Evolutionary conservation across 306 rosid genomes (phyloP), one percentile per base, ranked within the genome.

Genomic region (Fragaria iinumae): DNA sequence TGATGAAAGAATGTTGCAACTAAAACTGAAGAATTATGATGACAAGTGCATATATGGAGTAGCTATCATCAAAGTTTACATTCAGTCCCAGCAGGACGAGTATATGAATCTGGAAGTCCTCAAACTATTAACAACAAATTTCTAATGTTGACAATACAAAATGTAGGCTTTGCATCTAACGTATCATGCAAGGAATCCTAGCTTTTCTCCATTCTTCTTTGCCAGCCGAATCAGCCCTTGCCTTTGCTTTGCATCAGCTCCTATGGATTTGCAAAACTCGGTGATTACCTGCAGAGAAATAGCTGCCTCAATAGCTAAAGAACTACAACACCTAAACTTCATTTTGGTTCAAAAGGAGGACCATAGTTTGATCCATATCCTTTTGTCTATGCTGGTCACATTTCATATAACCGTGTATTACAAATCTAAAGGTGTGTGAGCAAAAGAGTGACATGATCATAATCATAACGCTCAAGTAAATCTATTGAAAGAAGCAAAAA

Each of bases 201-300:
- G 96, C 88, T 80, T 85, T 76, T 96, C 99, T 70, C 99, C 99
- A 53, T 96, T 96, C 89, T 92, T 96, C 91, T 96, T 96, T 56
- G 98, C 99, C 92, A 96, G 81, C 80, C 97, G 88, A 68, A 96
- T 96, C 36, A 96, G 75, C 49, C 99, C 99, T 86, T 96, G 99
- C 83, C 99, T 91, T 89, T 96, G 99, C 69, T 96, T 96, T 69
- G 92, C 90, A 81, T 96, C 99, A 60, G 99, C 98, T 71, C 99
- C 99, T 75, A 90, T 91, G 79, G 97, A 89, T 87, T 96, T 96
- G 93, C 99, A 96, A 78, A 96, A 96, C 64, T 96, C 99, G 1
- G 97, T 95, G 27, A 96, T 96, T 56, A 96, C 96, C 98, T 95
- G 79, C 84, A 21, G 23, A 20, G 34, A 74, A 47, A n/a, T 8